These are phyloP conservation scores for Colletotrichum somersetense DNA, from an alignment of 2,329 filamentous ascomycete species.

Conservation along the genomic window DNA sequence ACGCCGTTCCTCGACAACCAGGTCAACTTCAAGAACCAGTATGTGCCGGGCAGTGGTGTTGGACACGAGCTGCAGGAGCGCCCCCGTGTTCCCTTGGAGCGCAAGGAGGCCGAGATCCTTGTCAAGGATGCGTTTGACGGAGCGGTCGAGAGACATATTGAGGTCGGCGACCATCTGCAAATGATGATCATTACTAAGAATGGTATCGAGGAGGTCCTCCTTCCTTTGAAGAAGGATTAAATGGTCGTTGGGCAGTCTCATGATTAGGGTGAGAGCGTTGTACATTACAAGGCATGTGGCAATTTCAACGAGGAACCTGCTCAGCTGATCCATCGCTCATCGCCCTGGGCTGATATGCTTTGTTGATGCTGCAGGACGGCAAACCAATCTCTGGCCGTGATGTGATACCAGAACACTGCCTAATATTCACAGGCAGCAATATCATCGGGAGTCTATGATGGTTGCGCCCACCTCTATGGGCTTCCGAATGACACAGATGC, in stretches of 20 bases:
- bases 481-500: not conserved
- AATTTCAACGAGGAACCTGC: slow-evolving; percentile 32
- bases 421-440: not conserved
- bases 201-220: slow-evolving; percentile 87
- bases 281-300: slow-evolving; percentile 41
- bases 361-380: too few species aligned
- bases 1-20: slow-evolving; percentile 99
- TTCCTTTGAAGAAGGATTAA: slow-evolving; percentile 92
- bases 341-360: not conserved
- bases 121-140: slow-evolving; percentile 99
- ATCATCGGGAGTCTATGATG: not conserved
- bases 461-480: too few species aligned
- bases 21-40: slow-evolving; percentile 99
- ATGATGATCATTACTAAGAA: slow-evolving; percentile 92
- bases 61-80: slow-evolving; percentile 85
- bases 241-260: slow-evolving; percentile 41
- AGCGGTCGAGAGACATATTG: slow-evolving; percentile 98
- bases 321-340: slow-evolving; percentile 25
- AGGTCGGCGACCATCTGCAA: slow-evolving; percentile 96
- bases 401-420: not conserved
- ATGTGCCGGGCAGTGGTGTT: slow-evolving; percentile 85
- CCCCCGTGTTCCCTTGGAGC: slow-evolving; percentile 76
- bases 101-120: slow-evolving; percentile 82
- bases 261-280: slow-evolving; percentile 22
- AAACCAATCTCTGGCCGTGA: not conserved